phyloP scores from a whole-genome alignment of 2,329 filamentous ascomycete species.

The Botrytis squamosa region DNA sequence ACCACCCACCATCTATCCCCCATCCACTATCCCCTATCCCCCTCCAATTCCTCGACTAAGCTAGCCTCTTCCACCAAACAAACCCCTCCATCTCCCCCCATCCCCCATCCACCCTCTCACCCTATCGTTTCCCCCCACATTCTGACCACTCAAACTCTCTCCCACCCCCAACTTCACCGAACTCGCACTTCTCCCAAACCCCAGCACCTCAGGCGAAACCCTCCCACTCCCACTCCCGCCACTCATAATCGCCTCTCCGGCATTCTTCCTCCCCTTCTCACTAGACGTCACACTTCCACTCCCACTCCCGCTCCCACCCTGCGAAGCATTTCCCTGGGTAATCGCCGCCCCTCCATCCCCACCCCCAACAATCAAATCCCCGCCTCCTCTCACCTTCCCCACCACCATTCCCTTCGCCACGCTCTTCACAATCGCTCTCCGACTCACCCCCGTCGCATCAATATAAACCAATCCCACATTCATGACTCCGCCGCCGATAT shows the following conservation, averaged over 20 bases:
- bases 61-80: background rate
- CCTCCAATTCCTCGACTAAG: too few relatives aligned
- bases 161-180: slow-evolving; percentile 28
- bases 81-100: background rate
- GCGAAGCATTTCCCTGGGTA: background rate
- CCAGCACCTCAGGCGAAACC: slow-evolving; percentile 29
- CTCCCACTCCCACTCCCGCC: slow-evolving; percentile 2
- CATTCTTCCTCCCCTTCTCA: slow-evolving; percentile 25
- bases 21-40: too few relatives aligned
- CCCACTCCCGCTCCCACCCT: slow-evolving; percentile 10
- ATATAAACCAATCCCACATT: slow-evolving; percentile 98
- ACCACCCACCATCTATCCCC: too few relatives aligned
- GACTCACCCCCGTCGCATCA: slow-evolving; percentile 88
- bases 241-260: slow-evolving; percentile 32
- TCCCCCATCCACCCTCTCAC: background rate
- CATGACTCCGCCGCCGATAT: slow-evolving; percentile 83
- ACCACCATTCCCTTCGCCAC: slow-evolving; percentile 97
- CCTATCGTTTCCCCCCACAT: slow-evolving; percentile 13
- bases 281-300: slow-evolving; percentile 31
- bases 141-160: slow-evolving; percentile 32
- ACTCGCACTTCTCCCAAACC: slow-evolving; percentile 30
- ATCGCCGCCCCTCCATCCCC: slow-evolving; percentile 35
- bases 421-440: slow-evolving; percentile 85
- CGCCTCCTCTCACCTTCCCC: slow-evolving; percentile 71
- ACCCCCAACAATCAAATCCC: slow-evolving; percentile 73